Percentiles rank a stretch among this genome's conserved stretches.
These are phyloP conservation scores for Pseudofabraea citricarpa DNA, from an alignment of 2,329 filamentous ascomycete species.

Conservation along the genomic window DNA sequence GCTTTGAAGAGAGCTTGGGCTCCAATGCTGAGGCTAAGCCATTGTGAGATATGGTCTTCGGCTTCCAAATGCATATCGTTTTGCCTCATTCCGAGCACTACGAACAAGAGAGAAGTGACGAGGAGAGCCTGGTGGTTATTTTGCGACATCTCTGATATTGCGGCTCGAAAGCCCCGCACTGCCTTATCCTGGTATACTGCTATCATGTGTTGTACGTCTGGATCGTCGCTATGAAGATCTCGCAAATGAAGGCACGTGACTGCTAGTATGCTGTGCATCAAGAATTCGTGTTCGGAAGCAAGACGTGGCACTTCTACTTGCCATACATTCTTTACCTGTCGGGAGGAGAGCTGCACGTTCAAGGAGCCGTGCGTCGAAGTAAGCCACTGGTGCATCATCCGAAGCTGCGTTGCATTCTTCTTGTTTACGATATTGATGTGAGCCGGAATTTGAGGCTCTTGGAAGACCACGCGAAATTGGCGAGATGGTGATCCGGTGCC, in stretches of 20 bases:
- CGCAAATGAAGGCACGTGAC: background rate
- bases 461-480: background rate
- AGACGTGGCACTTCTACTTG: constrained; percentile 1
- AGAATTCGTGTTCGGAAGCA: background rate
- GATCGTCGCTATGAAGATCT: background rate
- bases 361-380: constrained; percentile 1
- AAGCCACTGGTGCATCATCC: background rate
- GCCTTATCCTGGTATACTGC: background rate
- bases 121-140: background rate
- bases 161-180: background rate
- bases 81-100: background rate
- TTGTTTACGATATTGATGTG: background rate
- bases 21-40: background rate
- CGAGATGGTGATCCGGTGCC: background rate
- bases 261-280: background rate
- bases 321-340: background rate
- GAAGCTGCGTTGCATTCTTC: background rate
- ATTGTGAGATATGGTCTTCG: background rate
- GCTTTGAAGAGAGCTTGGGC: background rate
- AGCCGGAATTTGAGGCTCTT: background rate
- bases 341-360: background rate
- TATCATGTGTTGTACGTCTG: background rate
- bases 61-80: background rate
- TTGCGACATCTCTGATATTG: background rate
- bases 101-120: background rate